Evolutionary conservation across 257 asterid genomes (phyloP).

Genomic region (Lycium barbarum): DNA sequence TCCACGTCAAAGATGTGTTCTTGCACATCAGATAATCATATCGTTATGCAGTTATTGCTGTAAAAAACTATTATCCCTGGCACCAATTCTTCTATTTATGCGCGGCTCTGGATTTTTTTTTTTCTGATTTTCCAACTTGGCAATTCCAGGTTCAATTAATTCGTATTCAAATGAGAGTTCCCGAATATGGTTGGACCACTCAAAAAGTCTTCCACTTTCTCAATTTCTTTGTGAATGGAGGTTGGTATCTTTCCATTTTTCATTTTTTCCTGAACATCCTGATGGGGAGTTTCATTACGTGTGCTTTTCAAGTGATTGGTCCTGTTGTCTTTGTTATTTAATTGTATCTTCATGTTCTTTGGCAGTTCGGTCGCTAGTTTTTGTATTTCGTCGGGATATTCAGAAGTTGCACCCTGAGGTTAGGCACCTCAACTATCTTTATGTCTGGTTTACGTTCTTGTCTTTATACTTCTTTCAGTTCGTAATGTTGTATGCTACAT

Average conservation of each 20-base stretch:
- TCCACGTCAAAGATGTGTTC: not conserved
- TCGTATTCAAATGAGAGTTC: constrained; percentile 94
- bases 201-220: constrained; percentile 98
- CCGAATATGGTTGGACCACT: constrained; percentile 98
- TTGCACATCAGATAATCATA: not conserved
- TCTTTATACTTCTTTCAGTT: not conserved
- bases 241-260: constrained; percentile 45
- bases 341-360: constrained; percentile 26
- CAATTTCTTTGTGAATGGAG: constrained; percentile 91
- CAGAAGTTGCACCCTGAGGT: constrained; percentile 89
- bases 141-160: constrained; percentile 73
- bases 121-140: constrained; percentile 24
- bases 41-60: not conserved
- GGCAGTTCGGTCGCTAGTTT: constrained; percentile 80
- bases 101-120: not conserved
- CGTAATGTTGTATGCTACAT: not conserved
- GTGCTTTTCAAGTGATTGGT: not conserved
- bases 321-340: not conserved
- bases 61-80: not conserved
- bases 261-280: not conserved
- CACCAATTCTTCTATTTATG: not conserved
- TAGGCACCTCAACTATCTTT: constrained; percentile 23
- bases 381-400: constrained; percentile 73
- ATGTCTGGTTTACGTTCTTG: not conserved
- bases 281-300: not conserved